Conservation (phyloP, 257 asterid genomes). For the Solanum peruvianum region DNA sequence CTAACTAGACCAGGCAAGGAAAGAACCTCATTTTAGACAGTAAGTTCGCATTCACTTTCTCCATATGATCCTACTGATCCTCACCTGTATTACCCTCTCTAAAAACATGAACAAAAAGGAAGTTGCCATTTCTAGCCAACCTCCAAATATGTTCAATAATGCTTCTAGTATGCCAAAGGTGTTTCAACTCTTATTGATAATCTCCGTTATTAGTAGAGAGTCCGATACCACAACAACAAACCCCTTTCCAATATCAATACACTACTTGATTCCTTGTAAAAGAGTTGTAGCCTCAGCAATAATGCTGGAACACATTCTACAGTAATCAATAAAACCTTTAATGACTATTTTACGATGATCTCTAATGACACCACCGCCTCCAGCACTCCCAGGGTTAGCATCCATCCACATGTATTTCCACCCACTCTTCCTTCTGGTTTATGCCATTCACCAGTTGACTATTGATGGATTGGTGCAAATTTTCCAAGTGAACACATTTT, state of each 20-base stretch:
- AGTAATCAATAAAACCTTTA: background rate
- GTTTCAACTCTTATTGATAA: background rate
- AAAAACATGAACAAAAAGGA: background rate
- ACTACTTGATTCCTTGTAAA: background rate
- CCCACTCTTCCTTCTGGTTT: background rate
- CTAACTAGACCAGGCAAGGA: background rate
- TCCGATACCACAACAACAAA: background rate
- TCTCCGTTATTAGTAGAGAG: background rate
- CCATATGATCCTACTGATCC: background rate
- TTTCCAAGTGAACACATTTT: background rate
- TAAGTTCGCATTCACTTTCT: background rate
- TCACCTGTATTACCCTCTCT: background rate
- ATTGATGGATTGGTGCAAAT: background rate
- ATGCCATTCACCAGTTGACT: background rate
- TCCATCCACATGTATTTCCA: background rate
- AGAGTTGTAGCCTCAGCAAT: background rate
- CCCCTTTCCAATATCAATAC: background rate
- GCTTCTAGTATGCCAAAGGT: background rate
- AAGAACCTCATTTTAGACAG: background rate
- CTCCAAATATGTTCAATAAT: background rate
- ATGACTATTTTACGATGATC: background rate
- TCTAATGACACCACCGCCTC: background rate
- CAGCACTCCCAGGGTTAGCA: background rate
- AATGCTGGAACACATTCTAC: background rate
- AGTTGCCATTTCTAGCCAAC: background rate